These are phyloP conservation scores for Solanum raphanifolium DNA, from an alignment of 257 asterid species.

Conservation along the genomic window DNA sequence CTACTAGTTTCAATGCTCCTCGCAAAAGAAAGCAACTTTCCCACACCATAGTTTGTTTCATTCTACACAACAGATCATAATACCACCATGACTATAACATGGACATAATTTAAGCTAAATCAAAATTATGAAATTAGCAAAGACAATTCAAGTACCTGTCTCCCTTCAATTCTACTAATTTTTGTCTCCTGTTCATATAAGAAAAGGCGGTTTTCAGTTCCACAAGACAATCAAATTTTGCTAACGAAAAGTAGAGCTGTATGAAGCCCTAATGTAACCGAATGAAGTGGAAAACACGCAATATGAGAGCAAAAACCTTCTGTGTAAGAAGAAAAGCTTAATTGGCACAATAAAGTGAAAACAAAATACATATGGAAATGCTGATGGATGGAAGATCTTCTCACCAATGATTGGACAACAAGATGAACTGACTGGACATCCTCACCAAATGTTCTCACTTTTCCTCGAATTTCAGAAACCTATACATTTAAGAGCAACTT, in stretches of 20 bases:
- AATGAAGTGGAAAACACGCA: not conserved
- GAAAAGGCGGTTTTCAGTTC: slow-evolving; percentile 7
- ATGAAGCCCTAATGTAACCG: not conserved
- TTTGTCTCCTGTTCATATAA: slow-evolving; percentile 57
- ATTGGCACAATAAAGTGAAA: not conserved
- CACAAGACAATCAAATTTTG: not conserved
- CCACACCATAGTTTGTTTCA: slow-evolving; percentile 44
- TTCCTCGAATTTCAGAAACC: slow-evolving; percentile 63
- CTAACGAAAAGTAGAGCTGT: not conserved
- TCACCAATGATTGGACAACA: slow-evolving; percentile 73
- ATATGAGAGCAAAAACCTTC: not conserved
- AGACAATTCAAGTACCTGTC: slow-evolving; percentile 45
- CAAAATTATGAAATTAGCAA: not conserved
- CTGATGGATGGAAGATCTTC: slow-evolving; percentile 2
- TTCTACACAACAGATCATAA: slow-evolving; percentile 29
- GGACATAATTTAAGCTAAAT: not conserved
- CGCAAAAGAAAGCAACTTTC: slow-evolving; percentile 40
- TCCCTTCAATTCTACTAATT: slow-evolving; percentile 70
- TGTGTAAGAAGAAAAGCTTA: not conserved
- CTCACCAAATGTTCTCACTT: slow-evolving; percentile 41
- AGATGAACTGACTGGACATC: slow-evolving; percentile 59
- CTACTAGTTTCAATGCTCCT: slow-evolving; percentile 29
- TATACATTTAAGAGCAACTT: slow-evolving; percentile 15
- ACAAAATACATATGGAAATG: not conserved
- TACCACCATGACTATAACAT: not conserved